Evolutionary conservation across 2,329 filamentous ascomycete genomes (phyloP).

Genomic region (Endoconidiophora laricicola): DNA sequence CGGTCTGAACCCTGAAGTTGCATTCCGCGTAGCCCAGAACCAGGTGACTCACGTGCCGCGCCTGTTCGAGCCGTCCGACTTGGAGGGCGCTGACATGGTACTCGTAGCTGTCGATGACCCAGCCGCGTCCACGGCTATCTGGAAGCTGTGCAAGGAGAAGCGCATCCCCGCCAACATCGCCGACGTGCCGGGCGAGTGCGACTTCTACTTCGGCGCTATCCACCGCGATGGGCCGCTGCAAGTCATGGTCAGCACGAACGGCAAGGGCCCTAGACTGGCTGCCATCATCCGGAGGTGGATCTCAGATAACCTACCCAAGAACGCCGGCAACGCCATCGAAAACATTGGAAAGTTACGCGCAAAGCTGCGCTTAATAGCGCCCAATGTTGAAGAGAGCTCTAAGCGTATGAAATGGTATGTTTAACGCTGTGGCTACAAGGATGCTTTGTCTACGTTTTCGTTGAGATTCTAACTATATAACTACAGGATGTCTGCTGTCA

Average conservation of each 20-base stretch:
- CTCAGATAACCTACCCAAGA: conserved; percentile 54
- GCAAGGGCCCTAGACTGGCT: conserved; percentile 82
- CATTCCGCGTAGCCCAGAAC: conserved; percentile 55
- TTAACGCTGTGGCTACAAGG: not conserved
- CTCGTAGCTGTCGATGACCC: conserved; percentile 88
- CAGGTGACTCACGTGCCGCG: conserved; percentile 72
- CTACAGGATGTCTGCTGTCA: conserved; percentile 74
- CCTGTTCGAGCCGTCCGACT: conserved; percentile 70
- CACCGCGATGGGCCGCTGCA: conserved; percentile 90
- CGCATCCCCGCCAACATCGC: conserved; percentile 87
- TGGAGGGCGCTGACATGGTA: conserved; percentile 73
- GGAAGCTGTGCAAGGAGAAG: conserved; percentile 78
- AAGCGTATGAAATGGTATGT: conserved; percentile 80
- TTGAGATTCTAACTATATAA: conserved; percentile 15
- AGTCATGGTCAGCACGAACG: conserved; percentile 98
- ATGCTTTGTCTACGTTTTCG: not conserved
- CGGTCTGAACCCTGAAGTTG: conserved; percentile 78
- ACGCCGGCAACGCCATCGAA: conserved; percentile 72
- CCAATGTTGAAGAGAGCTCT: conserved; percentile 53
- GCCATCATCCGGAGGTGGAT: conserved; percentile 75
- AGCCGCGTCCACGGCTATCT: conserved; percentile 74
- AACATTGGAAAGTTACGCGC: conserved; percentile 65
- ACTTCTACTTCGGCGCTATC: conserved; percentile 96
- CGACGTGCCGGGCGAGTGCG: conserved; percentile 89
- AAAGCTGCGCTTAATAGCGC: conserved; percentile 63